A percentile compares a stretch with the other conserved stretches of the same genome.
Conservation (phyloP, 768 basidiomycete species). For the Austroboletus eburneus region DNA sequence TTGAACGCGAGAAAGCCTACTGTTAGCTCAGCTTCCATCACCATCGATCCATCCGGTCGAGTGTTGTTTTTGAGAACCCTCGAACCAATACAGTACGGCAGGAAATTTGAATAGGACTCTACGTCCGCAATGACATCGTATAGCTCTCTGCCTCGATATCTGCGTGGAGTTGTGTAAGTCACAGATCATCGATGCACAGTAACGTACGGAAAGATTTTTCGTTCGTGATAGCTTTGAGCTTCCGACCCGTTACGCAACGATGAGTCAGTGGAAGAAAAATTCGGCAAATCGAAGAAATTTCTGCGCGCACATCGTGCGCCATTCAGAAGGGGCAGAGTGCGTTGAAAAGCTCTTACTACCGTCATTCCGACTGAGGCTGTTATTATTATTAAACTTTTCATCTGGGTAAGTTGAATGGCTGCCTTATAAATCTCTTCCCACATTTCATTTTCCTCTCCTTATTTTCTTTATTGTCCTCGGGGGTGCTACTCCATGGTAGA, state of each 20-base stretch:
- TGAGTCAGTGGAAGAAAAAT: slow-evolving; percentile 43
- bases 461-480: too few relatives aligned
- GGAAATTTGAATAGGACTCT: slow-evolving; percentile 76
- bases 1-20: slow-evolving; percentile 85
- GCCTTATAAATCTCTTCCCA: too few relatives aligned
- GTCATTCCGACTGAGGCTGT: too few relatives aligned
- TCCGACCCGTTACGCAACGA: slow-evolving; percentile 32
- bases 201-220: slow-evolving; percentile 84
- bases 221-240: slow-evolving; percentile 70
- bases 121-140: slow-evolving; percentile 88
- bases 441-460: too few relatives aligned
- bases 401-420: too few relatives aligned
- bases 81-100: slow-evolving; percentile 84
- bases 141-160: slow-evolving; percentile 74
- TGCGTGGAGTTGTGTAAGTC: slow-evolving; percentile 30
- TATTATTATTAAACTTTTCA: too few relatives aligned
- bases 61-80: slow-evolving; percentile 45
- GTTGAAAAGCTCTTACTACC: background rate
- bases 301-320: background rate
- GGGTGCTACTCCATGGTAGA: too few relatives aligned
- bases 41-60: slow-evolving; percentile 33
- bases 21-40: slow-evolving; percentile 80
- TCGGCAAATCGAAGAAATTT: slow-evolving; percentile 23
- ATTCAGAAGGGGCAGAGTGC: background rate
- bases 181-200: background rate